These are phyloP conservation scores for Fragaria ananassa DNA, from an alignment of 306 rosid genomes.

Conservation along the genomic window DNA sequence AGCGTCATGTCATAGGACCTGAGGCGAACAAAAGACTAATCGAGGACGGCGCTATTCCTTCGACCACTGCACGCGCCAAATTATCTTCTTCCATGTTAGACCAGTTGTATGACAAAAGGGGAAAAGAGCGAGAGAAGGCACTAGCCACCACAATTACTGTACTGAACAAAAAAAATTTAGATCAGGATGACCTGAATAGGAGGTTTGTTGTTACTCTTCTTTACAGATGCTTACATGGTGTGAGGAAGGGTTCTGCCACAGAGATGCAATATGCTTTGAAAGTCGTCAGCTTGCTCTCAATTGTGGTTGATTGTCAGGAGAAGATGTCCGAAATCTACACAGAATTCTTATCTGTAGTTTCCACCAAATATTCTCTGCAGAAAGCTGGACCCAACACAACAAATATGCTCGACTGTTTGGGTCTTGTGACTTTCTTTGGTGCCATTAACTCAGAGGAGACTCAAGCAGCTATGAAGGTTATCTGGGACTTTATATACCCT, in stretches of 20 bases:
- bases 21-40: not conserved
- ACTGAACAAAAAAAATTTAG: not conserved
- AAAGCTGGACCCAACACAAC: not conserved
- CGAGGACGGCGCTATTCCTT: too few species aligned
- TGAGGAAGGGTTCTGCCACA: not conserved
- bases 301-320: not conserved
- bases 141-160: not conserved
- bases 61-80: not conserved
- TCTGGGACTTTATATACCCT: not conserved
- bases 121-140: not conserved
- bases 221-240: not conserved
- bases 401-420: not conserved
- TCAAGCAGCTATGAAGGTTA: not conserved
- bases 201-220: not conserved
- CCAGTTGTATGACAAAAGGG: not conserved
- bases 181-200: not conserved
- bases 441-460: not conserved
- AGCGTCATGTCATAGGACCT: not conserved
- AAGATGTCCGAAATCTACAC: not conserved
- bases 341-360: not conserved
- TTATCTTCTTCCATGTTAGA: not conserved
- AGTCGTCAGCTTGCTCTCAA: not conserved
- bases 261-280: not conserved
- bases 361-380: not conserved
- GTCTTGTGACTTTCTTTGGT: not conserved